Evolutionary conservation across 2,329 filamentous ascomycete species (phyloP).

Genomic region (Arthroderma sp.): DNA sequence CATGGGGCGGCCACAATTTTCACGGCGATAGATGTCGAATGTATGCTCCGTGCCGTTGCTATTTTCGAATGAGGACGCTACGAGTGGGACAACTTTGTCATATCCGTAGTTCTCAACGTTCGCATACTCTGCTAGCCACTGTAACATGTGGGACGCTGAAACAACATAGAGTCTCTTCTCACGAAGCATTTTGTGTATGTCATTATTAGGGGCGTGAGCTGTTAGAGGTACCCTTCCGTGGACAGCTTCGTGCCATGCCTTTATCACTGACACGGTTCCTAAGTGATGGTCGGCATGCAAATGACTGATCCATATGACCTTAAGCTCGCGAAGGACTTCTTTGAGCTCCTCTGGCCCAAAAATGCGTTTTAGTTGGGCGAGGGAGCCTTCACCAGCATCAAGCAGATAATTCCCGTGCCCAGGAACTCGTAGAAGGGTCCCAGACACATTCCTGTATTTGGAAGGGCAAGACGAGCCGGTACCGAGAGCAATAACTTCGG

Average conservation of each 20-base stretch:
- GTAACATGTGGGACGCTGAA: conserved; percentile 58
- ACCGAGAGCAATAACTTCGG: conserved; percentile 75
- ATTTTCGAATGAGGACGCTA: conserved; percentile 26
- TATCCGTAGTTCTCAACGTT: conserved; percentile 66
- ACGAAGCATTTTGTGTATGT: conserved; percentile 28
- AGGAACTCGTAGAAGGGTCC: conserved; percentile 72
- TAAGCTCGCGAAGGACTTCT: conserved; percentile 64
- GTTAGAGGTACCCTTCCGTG: conserved; percentile 30
- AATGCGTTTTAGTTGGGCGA: conserved; percentile 71
- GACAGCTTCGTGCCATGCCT: conserved; percentile 59
- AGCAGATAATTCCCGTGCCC: conserved; percentile 78
- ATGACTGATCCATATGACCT: conserved; percentile 85
- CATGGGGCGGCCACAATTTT: conserved; percentile 5
- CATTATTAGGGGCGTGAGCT: conserved; percentile 23
- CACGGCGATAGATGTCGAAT: conserved; percentile 10
- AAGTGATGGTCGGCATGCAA: conserved; percentile 94
- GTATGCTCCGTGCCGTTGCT: conserved; percentile 14
- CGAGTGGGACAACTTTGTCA: conserved; percentile 42
- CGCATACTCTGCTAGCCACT: conserved; percentile 68
- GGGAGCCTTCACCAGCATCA: conserved; percentile 83
- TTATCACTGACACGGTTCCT: conserved; percentile 68
- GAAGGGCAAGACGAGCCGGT: conserved; percentile 85
- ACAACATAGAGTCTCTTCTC: conserved; percentile 49
- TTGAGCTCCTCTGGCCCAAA: conserved; percentile 54
- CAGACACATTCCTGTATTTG: conserved; percentile 90